Base-by-base conservation (phyloP, 163 green algal species). In the Chlamydomonas reinhardtii region DNA sequence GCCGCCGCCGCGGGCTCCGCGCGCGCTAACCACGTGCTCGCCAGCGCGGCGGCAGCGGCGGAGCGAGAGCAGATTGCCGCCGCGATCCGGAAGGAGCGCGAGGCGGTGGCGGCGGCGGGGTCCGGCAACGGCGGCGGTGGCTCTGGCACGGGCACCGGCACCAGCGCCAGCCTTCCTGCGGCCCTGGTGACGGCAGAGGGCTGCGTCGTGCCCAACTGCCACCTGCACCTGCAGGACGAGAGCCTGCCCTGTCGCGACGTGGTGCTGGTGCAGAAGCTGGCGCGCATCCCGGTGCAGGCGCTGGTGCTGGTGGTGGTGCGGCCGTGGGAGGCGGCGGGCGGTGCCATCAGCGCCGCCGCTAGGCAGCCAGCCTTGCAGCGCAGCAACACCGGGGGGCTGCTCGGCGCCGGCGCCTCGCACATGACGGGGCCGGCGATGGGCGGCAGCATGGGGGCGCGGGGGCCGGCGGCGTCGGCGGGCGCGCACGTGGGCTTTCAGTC, bases 231-330 rank as follows among this genome's bases (percentile, higher is more conserved):
- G 37, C 76, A 84, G 66, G 77, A 84, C 48, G 77, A 84, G 48
- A 68, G 66, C 11, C n/a, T 76, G n/a, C 77, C 77, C 12, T 84
- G 77, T 31, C 66, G 77, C 1, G 77, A 84, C 48, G 17, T 84
- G 31, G 77, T 76, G 65, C 48, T 84, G 64, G 65, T 76, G 32
- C 77, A 84, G 61, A 76, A 76, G 31, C 77, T 84, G 29, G 31
- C 66, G 1, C 77, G 77, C 15, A 84, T 84, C 25, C 76, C 76
- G 20, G 77, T 84, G 16, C 77, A 84, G 31, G 66, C 66, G 22
- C 77, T 84, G 37, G 77, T 70, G 59, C 77, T 84, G 65, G 77
- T 76, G 39, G 43, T 84, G 39, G 66, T 76, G 8, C 77, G 77
- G 20, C 66, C 77, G 12, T 32, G 16, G 11, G 77, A 84, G 19